Conservation (phyloP, 352 stramenopile genomes). For the Globisporangium rhizosaccharum region DNA sequence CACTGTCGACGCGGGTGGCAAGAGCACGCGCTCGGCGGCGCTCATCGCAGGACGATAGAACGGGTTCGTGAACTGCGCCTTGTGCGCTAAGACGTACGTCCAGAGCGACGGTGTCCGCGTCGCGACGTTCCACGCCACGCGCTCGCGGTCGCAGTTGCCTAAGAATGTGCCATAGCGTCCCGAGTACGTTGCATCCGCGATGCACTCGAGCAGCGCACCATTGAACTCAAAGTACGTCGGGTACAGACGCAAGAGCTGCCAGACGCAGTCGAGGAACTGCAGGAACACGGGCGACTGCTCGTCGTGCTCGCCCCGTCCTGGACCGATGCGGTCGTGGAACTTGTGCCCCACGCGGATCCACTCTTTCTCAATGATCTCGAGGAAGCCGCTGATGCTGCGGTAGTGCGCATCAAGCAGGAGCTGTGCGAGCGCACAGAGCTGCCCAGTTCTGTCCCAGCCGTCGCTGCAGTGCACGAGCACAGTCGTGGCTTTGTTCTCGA, state of each 20-base stretch:
- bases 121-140: slow-evolving; percentile 37
- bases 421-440: slow-evolving; percentile 81
- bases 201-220: slow-evolving; percentile 46
- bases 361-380: slow-evolving; percentile 80
- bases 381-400: slow-evolving; percentile 77
- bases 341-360: slow-evolving; percentile 86
- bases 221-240: slow-evolving; percentile 88
- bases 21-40: slow-evolving; percentile 30
- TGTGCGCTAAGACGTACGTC: slow-evolving; percentile 43
- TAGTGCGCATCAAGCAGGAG: slow-evolving; percentile 88
- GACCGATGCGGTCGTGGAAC: slow-evolving; percentile 81
- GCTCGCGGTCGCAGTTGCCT: slow-evolving; percentile 83
- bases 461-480: slow-evolving; percentile 91
- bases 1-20: slow-evolving; percentile 49
- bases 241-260: slow-evolving; percentile 75
- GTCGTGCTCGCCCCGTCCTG: slow-evolving; percentile 62
- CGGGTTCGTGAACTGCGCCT: slow-evolving; percentile 49
- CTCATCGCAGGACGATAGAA: slow-evolving; percentile 51
- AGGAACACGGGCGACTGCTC: slow-evolving; percentile 87
- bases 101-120: slow-evolving; percentile 71
- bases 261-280: slow-evolving; percentile 89
- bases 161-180: slow-evolving; percentile 83
- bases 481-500: slow-evolving; percentile 64
- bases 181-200: slow-evolving; percentile 73
- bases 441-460: slow-evolving; percentile 89